A percentile compares a stretch with the other conserved stretches of the same genome.
phyloP scores from a whole-genome alignment of 163 green algal species.

The Scenedesmus sp. region DNA sequence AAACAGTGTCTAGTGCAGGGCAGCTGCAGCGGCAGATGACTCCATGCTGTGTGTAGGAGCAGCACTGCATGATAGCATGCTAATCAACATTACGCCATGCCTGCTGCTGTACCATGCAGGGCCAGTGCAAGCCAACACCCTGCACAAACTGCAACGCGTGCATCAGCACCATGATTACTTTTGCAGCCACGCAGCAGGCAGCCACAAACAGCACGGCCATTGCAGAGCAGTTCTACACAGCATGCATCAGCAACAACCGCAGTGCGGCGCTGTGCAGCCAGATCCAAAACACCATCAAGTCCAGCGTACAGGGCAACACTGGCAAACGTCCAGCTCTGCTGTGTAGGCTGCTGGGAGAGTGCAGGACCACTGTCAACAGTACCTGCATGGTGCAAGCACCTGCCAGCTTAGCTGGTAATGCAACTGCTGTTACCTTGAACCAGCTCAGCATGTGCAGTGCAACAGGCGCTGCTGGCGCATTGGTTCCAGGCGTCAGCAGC shows the following conservation, averaged over 20 bases:
- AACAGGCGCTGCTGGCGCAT: not conserved
- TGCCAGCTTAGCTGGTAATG: not conserved
- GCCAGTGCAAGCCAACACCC: not conserved
- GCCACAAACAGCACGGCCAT: not conserved
- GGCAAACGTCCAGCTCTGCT: constrained; percentile 16
- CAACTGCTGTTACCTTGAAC: not conserved
- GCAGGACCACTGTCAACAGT: not conserved
- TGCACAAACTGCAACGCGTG: not conserved
- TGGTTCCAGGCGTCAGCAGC: not conserved
- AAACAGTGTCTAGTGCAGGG: too few species aligned
- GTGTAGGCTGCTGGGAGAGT: constrained; percentile 23
- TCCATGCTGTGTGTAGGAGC: too few species aligned
- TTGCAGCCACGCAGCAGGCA: not conserved
- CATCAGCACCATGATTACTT: not conserved
- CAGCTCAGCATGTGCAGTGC: constrained; percentile 31
- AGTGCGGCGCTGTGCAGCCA: constrained; percentile 5
- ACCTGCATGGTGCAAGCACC: not conserved
- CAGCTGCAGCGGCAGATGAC: too few species aligned
- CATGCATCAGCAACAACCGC: constrained; percentile 4
- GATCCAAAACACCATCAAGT: not conserved
- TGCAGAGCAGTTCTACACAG: not conserved
- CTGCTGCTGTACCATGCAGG: not conserved
- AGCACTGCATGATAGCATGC: too few species aligned
- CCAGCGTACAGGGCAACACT: not conserved
- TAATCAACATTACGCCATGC: too few species aligned